These are phyloP conservation scores for Microcos paniculata DNA, from an alignment of 345 rosid genomes.

Conservation along the genomic window DNA sequence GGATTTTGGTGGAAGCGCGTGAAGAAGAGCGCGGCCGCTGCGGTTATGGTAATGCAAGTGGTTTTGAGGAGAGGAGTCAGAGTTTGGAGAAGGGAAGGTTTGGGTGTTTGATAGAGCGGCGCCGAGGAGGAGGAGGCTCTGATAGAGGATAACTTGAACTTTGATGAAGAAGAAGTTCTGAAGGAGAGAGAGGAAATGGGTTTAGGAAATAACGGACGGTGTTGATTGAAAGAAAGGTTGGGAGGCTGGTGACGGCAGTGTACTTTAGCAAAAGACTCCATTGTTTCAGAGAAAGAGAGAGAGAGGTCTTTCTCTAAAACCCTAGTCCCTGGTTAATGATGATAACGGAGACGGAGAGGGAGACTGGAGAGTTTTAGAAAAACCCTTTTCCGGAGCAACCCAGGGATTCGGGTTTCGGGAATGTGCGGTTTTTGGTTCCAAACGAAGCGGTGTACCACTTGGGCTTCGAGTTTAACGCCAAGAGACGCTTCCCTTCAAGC, in stretches of 20 bases:
- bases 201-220: constrained; percentile 37
- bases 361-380: constrained; percentile 1
- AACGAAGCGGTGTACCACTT: neutral
- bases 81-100: constrained; percentile 24
- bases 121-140: constrained; percentile 39
- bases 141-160: constrained; percentile 37
- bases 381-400: neutral
- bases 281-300: neutral
- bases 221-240: constrained; percentile 42
- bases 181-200: constrained; percentile 36
- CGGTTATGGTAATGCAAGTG: constrained; percentile 48
- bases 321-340: constrained; percentile 36
- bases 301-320: constrained; percentile 26
- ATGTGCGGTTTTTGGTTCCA: neutral
- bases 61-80: constrained; percentile 43
- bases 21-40: constrained; percentile 63
- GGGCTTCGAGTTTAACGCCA: neutral
- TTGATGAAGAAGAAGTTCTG: constrained; percentile 30
- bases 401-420: neutral
- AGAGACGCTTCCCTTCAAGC: neutral
- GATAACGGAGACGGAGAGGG: constrained; percentile 5
- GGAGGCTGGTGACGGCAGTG: constrained; percentile 41
- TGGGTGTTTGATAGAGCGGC: constrained; percentile 18
- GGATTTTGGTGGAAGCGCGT: constrained; percentile 48
- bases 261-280: constrained; percentile 60